A percentile compares a stretch with the other conserved stretches of the same genome.
Conservation (phyloP, 2,329 filamentous ascomycete genomes). For the Apiospora arundinis region DNA sequence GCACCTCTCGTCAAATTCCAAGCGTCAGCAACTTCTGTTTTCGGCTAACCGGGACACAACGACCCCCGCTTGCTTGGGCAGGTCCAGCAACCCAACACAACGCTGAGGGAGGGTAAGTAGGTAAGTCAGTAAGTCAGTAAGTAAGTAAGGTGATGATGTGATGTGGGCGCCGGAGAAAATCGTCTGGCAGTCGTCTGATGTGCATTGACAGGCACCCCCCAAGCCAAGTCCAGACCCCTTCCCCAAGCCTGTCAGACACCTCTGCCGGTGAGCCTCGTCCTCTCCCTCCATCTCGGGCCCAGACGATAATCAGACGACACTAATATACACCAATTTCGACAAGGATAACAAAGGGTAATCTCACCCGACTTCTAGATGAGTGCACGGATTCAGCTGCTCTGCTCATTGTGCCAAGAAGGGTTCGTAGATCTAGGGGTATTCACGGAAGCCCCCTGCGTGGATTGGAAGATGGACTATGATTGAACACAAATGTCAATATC, state of each 20-base stretch:
- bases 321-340: no score
- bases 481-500: no score
- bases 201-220: not conserved
- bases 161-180: not conserved
- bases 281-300: no score
- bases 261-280: no score
- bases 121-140: not conserved
- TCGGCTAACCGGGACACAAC: not conserved
- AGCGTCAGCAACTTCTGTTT: constrained; percentile 7
- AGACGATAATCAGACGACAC: no score
- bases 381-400: no score
- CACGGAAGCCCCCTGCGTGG: no score
- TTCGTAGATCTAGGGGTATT: no score
- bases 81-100: not conserved
- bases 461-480: no score
- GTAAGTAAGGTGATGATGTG: not conserved
- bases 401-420: no score
- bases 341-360: no score
- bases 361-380: no score
- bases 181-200: not conserved
- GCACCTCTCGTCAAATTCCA: constrained; percentile 1
- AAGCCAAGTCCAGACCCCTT: not conserved
- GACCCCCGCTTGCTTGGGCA: not conserved
- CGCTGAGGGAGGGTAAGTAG: not conserved
- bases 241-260: not conserved